Conservation (phyloP, 805 yeast species). For the Zygotorulaspora danielsina region DNA sequence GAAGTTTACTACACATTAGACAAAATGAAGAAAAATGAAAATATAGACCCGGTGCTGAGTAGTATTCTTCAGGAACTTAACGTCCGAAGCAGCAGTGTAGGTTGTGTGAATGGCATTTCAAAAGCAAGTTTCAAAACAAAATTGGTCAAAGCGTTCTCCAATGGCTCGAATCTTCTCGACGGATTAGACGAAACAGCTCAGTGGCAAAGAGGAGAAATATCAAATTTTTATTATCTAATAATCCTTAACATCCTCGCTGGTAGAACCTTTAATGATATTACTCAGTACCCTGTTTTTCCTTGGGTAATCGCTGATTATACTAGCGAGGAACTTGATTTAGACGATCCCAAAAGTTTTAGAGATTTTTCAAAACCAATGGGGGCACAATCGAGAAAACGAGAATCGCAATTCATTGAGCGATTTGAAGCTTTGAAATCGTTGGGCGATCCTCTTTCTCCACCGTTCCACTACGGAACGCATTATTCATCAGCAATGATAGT, state of each 20-base stretch:
- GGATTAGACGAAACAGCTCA: slow-evolving; percentile 51
- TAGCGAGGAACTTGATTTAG: slow-evolving; percentile 63
- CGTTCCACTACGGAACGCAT: slow-evolving; percentile 91
- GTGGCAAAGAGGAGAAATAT: slow-evolving; percentile 75
- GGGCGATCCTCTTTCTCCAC: slow-evolving; percentile 56
- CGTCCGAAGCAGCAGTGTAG: slow-evolving; percentile 33
- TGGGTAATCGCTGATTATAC: slow-evolving; percentile 85
- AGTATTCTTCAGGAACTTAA: slow-evolving; percentile 50
- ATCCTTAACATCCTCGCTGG: slow-evolving; percentile 81
- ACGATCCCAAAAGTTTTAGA: slow-evolving; percentile 57
- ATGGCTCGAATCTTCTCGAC: slow-evolving; percentile 12
- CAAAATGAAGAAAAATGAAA: slow-evolving; percentile 45
- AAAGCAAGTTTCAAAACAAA: slow-evolving; percentile 39
- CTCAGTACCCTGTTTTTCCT: slow-evolving; percentile 89
- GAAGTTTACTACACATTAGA: slow-evolving; percentile 47
- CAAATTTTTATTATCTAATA: slow-evolving; percentile 79
- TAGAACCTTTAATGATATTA: slow-evolving; percentile 79
- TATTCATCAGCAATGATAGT: slow-evolving; percentile 94
- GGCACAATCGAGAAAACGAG: slow-evolving; percentile 64
- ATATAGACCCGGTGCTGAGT: slow-evolving; percentile 51
- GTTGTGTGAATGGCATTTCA: slow-evolving; percentile 33
- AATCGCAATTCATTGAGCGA: slow-evolving; percentile 60
- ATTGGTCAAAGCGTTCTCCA: slow-evolving; percentile 41
- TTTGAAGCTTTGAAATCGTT: slow-evolving; percentile 66
- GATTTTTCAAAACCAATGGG: slow-evolving; percentile 91